Percentiles rank a stretch among this genome's conserved stretches.
Conservation (phyloP, 1,139 yeast genomes). For the Magnusiomyces ingens region DNA sequence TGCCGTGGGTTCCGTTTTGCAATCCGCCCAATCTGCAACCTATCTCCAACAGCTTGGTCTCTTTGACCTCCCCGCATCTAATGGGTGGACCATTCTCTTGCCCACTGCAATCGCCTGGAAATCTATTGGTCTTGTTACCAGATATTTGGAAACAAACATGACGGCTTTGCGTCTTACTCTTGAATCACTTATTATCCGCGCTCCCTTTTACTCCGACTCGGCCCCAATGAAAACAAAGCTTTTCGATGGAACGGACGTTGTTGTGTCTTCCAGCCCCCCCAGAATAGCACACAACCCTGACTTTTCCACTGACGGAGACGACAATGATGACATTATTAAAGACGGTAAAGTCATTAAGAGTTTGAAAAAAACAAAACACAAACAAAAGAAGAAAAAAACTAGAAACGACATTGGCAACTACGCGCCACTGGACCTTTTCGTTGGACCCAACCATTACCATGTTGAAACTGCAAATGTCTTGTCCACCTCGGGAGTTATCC, state of each 20-base stretch:
- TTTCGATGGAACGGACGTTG: slow-evolving; percentile 35
- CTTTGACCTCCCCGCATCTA: slow-evolving; percentile 36
- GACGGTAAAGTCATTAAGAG: no score
- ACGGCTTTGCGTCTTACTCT: slow-evolving; percentile 47
- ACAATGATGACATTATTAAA: background rate
- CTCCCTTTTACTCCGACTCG: slow-evolving; percentile 62
- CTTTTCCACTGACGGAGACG: background rate
- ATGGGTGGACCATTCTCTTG: slow-evolving; percentile 69
- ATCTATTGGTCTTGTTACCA: slow-evolving; percentile 51
- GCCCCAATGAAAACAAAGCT: slow-evolving; percentile 26
- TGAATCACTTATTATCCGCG: slow-evolving; percentile 54
- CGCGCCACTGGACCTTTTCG: slow-evolving; percentile 20
- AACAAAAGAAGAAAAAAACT: no score
- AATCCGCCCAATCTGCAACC: slow-evolving; percentile 46
- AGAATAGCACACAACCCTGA: background rate
- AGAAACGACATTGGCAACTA: background rate
- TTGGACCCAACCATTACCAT: slow-evolving; percentile 24
- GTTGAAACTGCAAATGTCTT: slow-evolving; percentile 56
- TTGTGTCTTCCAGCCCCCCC: slow-evolving; percentile 13
- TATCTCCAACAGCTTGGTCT: slow-evolving; percentile 47
- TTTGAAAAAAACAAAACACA: no score
- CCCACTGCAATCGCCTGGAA: slow-evolving; percentile 82
- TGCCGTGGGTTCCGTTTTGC: slow-evolving; percentile 49
- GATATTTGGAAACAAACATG: slow-evolving; percentile 50
- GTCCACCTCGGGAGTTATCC: slow-evolving; percentile 82